Base-by-base conservation (phyloP, 129 eudicot genomes). In the Apium graveolens region DNA sequence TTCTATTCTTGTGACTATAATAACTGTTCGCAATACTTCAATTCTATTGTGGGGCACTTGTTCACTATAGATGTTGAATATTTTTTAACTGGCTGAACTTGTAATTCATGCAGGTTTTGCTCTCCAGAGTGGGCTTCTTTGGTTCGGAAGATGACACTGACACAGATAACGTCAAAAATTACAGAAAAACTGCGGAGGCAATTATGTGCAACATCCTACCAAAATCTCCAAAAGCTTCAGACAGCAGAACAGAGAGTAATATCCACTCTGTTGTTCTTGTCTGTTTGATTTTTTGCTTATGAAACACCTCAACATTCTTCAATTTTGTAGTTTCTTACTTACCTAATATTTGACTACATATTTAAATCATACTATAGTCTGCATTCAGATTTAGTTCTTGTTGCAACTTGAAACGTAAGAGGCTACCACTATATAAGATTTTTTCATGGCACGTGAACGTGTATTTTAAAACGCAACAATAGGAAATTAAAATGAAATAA, bases 121-220 rank as follows among this genome's bases (percentile, higher is more conserved):
- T 95, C 70, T 95, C 99, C n/a, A 84, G 99, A 85, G 86, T 89
- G 38, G 87, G 88, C 84, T 90, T 95, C 83, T 95, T 95, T 75
- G 91, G 87, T 81, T 38, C 86, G 39, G 80, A 88, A 49, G 88
- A 81, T 75, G 70, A 82, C 74, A 60, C 91, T 69, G 88, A 89
- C 78, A 80, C 88, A 0, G 84, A 57, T 45, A 85, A 79, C 76
- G 89, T 95, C 78, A 84, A 87, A 81, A 86, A 83, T 39, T 95
- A 95, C 79, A 83, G 85, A 84, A 74, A 87, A 65, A 87, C 99
- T 34, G 99, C 97, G 7, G 99, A 95, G 80, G 99, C 99, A 80
- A 87, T 92, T 42, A 90, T 95, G 92, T 95, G 99, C 45, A 96
- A 96, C 82, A 97, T 95, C 80, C 83, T 95, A 44, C 99, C 99